A percentile compares a stretch with the other conserved stretches of the same genome.
Evolutionary conservation across 805 yeast genomes (phyloP).

Genomic region (Candida chauliodis): DNA sequence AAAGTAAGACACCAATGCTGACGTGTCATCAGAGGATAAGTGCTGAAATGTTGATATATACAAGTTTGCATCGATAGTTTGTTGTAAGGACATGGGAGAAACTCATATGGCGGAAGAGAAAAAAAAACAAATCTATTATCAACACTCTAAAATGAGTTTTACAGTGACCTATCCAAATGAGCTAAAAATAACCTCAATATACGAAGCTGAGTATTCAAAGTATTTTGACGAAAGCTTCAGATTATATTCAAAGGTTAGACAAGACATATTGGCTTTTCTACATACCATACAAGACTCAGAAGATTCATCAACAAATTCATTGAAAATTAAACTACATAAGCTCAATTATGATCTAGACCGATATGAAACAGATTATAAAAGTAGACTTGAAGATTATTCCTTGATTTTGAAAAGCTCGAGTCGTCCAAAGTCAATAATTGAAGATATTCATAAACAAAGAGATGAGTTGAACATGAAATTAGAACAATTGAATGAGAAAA

Average conservation of each 20-base stretch:
- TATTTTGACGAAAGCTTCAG: slow-evolving; percentile 30
- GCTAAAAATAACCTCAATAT: neutral
- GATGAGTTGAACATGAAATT: slow-evolving; percentile 17
- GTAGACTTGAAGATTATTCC: slow-evolving; percentile 17
- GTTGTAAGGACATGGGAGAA: neutral
- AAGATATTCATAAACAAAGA: slow-evolving; percentile 19
- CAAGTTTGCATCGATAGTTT: slow-evolving; percentile 1
- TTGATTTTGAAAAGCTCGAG: slow-evolving; percentile 11
- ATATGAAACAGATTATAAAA: slow-evolving; percentile 20
- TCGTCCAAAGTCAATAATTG: slow-evolving; percentile 12
- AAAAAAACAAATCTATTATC: neutral
- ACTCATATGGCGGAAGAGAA: neutral
- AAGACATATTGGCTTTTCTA: slow-evolving; percentile 14
- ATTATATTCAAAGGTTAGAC: slow-evolving; percentile 32
- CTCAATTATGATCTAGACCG: slow-evolving; percentile 28
- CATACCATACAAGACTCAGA: neutral
- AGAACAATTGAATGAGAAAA: slow-evolving; percentile 15
- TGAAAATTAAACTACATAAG: slow-evolving; percentile 12
- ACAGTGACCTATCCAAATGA: slow-evolving; percentile 5
- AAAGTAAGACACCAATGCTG: neutral
- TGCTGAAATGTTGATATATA: slow-evolving; percentile 1
- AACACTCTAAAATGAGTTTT: slow-evolving; percentile 1
- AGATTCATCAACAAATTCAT: neutral
- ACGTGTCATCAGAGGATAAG: neutral
- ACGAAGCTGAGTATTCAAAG: slow-evolving; percentile 20